Evolutionary conservation across 2,329 filamentous ascomycete genomes (phyloP).

Genomic region (Epichloe sibirici): DNA sequence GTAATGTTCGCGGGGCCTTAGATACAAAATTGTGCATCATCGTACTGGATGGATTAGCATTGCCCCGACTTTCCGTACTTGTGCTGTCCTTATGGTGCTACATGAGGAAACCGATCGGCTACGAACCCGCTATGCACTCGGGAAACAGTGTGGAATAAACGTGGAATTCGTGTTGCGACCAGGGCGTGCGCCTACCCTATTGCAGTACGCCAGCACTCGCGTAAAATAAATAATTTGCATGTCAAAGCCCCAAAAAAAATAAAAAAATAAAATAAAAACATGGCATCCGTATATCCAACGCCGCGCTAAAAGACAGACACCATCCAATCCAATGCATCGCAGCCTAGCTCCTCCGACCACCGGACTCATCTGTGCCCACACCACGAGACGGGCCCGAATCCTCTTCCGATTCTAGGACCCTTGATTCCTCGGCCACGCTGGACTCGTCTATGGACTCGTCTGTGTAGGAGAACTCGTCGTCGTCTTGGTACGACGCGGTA

Average conservation of each 20-base stretch:
- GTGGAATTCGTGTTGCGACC: too few species aligned
- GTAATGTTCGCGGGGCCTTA: too few species aligned
- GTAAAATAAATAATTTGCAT: too few species aligned
- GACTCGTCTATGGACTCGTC: conserved; percentile 12
- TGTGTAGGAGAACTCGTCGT: conserved; percentile 19
- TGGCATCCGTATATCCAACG: background rate
- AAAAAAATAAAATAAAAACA: background rate
- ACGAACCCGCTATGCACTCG: too few species aligned
- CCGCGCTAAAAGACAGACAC: background rate
- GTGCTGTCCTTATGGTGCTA: too few species aligned
- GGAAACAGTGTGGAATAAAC: too few species aligned
- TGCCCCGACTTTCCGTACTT: too few species aligned
- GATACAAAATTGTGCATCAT: too few species aligned
- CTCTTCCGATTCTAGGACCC: background rate
- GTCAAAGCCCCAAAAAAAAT: background rate
- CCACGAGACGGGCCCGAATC: background rate
- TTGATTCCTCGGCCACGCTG: background rate
- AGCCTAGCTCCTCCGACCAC: background rate
- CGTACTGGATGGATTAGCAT: too few species aligned
- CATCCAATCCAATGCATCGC: background rate
- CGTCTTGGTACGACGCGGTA: conserved; percentile 19
- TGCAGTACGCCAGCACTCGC: too few species aligned
- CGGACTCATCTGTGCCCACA: background rate
- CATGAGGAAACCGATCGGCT: too few species aligned
- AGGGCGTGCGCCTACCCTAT: too few species aligned